Conservation (phyloP, 2,329 filamentous ascomycete species). For the Fusarium proliferatum region DNA sequence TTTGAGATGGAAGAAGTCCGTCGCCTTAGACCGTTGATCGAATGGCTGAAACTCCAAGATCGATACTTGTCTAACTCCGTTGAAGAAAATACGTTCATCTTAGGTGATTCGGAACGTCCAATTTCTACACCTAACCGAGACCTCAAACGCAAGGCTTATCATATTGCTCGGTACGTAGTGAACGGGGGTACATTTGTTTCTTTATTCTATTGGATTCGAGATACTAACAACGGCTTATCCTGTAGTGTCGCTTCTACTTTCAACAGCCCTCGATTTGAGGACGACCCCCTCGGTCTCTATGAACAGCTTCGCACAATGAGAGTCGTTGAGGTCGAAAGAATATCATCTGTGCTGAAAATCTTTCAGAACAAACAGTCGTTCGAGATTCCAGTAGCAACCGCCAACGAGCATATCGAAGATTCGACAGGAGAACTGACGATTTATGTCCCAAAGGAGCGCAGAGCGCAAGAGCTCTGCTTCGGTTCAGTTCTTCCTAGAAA, state of each 20-base stretch:
- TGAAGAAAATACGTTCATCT: conserved; percentile 11
- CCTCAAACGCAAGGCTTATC: conserved; percentile 24
- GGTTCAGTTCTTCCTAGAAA: neutral
- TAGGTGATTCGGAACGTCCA: neutral
- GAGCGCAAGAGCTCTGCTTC: neutral
- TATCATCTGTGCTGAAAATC: neutral
- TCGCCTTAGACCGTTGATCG: conserved; percentile 15
- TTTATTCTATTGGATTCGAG: too few relatives aligned
- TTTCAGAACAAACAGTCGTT: neutral
- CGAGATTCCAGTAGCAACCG: neutral
- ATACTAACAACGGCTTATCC: neutral
- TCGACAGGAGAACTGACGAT: neutral
- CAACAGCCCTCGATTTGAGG: neutral
- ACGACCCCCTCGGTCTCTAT: neutral
- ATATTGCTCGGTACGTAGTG: conserved; percentile 18
- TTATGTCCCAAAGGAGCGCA: neutral
- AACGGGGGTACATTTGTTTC: neutral
- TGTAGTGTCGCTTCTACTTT: neutral
- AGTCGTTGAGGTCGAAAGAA: neutral
- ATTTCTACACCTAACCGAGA: conserved; percentile 14
- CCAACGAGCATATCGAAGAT: neutral
- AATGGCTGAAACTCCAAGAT: conserved; percentile 14
- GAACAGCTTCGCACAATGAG: neutral
- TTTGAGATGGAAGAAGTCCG: conserved; percentile 24
- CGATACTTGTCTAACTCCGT: conserved; percentile 22